Conservation (phyloP, 23 red algal species). For the Gracilaria gracilis region DNA sequence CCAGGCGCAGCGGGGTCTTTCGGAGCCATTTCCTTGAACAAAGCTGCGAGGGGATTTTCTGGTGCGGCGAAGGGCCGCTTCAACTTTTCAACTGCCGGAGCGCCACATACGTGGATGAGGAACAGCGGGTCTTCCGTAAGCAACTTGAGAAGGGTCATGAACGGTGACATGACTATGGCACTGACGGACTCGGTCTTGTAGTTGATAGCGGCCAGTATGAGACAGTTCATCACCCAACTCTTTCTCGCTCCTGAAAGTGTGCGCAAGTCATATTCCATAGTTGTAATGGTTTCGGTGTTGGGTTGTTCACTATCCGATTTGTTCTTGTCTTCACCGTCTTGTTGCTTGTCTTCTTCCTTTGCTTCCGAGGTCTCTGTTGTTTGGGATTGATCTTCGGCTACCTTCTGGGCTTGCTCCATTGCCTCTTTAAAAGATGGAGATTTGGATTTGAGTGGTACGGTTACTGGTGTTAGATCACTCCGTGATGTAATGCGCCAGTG, state of each 20-base stretch:
- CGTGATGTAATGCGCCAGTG: slow-evolving; percentile 56
- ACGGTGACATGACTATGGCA: slow-evolving; percentile 77
- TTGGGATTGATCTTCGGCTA: slow-evolving; percentile 15
- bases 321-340: not conserved
- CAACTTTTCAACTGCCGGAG: slow-evolving; percentile 56
- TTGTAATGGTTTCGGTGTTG: slow-evolving; percentile 64
- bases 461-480: slow-evolving; percentile 48
- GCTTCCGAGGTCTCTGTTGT: slow-evolving; percentile 7
- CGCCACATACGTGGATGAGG: slow-evolving; percentile 70
- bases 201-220: slow-evolving; percentile 84
- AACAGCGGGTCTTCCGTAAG: slow-evolving; percentile 82
- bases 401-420: slow-evolving; percentile 36
- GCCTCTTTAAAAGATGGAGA: slow-evolving; percentile 51
- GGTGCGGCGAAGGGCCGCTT: slow-evolving; percentile 65
- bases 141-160: slow-evolving; percentile 72
- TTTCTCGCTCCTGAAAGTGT: slow-evolving; percentile 65
- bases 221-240: slow-evolving; percentile 68
- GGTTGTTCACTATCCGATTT: slow-evolving; percentile 16
- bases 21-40: slow-evolving; percentile 59
- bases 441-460: slow-evolving; percentile 57
- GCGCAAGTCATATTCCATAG: slow-evolving; percentile 83
- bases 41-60: slow-evolving; percentile 35
- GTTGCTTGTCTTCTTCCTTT: not conserved
- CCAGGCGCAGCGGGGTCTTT: slow-evolving; percentile 11
- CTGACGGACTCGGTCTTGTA: slow-evolving; percentile 85